Evolutionary conservation across 2,329 filamentous ascomycete species (phyloP).

Genomic region (Paecilomyces sp.): DNA sequence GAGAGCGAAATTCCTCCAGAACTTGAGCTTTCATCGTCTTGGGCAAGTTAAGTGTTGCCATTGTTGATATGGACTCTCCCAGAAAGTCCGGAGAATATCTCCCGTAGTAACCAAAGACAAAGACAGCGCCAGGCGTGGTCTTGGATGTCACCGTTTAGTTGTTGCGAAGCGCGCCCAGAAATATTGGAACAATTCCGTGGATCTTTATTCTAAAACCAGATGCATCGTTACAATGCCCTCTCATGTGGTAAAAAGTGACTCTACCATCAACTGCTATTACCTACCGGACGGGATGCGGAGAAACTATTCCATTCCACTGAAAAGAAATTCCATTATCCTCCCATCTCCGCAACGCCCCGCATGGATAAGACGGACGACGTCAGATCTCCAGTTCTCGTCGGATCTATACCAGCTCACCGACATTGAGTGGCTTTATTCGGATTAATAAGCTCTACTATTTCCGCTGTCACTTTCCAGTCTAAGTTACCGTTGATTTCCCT

Average conservation of each 20-base stretch:
- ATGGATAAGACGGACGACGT: not conserved
- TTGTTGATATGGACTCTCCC: not conserved
- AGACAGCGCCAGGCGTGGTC: not conserved
- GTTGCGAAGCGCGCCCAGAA: no score
- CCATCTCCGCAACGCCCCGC: not conserved
- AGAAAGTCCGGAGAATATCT: not conserved
- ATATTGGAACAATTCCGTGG: no score
- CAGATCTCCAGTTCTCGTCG: not conserved
- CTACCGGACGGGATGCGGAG: not conserved
- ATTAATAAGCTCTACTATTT: not conserved
- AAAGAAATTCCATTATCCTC: not conserved
- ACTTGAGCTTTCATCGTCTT: constrained; percentile 13
- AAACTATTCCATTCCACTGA: not conserved
- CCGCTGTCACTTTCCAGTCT: no score
- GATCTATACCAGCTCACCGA: not conserved
- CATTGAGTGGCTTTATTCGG: not conserved
- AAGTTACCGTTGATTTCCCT: no score
- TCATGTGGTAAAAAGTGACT: not conserved
- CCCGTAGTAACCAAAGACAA: not conserved
- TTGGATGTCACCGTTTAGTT: no score
- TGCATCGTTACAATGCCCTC: not conserved
- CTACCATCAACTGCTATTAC: not conserved
- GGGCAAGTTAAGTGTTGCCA: constrained; percentile 1
- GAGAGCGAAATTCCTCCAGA: constrained; percentile 12
- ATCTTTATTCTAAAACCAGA: not conserved